Evolutionary conservation across 176 grass and related monocot genomes (phyloP).

Genomic region (Rhynchospora breviuscula): DNA sequence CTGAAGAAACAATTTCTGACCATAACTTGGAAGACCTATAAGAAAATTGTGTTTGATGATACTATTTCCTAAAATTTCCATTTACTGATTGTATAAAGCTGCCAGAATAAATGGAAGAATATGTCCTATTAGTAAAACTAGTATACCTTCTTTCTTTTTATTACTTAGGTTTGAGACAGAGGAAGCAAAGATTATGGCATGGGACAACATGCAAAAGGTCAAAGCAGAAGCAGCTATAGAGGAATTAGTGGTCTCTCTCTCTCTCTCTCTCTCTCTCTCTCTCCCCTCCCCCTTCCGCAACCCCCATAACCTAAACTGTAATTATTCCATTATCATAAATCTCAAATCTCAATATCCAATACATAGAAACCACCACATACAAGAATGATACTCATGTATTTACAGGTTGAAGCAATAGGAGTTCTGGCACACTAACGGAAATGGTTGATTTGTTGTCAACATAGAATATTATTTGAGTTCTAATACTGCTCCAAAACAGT

Average conservation of each 20-base stretch:
- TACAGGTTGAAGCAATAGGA: background rate
- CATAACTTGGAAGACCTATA: background rate
- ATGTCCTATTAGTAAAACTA: background rate
- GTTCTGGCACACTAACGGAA: background rate
- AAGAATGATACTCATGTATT: background rate
- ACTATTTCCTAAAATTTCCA: background rate
- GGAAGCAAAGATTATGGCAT: constrained; percentile 74
- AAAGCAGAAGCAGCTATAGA: constrained; percentile 86
- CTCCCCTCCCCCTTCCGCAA: background rate
- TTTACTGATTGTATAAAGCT: background rate
- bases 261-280: background rate
- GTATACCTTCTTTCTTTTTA: background rate
- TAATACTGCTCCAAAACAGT: background rate
- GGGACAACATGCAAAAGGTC: constrained; percentile 91
- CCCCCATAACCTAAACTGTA: background rate
- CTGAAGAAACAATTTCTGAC: background rate
- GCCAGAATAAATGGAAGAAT: background rate
- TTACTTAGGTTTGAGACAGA: constrained; percentile 57
- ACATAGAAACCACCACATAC: background rate
- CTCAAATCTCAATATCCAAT: background rate
- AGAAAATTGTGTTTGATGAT: background rate
- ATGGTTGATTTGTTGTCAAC: background rate
- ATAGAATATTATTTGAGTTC: background rate
- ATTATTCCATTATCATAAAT: background rate
- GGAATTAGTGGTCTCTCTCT: constrained; percentile 70